phyloP scores from a whole-genome alignment of 331 rosid species.

The Rhamnella rubrinervis region DNA sequence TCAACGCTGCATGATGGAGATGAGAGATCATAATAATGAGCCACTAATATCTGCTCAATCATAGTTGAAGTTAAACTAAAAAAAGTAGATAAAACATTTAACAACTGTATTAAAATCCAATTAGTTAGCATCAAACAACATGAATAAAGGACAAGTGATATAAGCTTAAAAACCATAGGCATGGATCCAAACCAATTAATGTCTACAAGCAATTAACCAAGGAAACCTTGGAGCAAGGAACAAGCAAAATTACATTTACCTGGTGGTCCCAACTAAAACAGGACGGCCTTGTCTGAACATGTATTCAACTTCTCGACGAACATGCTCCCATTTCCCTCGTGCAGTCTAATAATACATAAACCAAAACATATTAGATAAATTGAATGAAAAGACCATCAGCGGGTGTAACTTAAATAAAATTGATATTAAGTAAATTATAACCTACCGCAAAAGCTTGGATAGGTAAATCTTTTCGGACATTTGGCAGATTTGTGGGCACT shows the following conservation, averaged over 20 bases:
- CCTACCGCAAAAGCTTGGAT: conserved; percentile 98
- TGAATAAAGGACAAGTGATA: background rate
- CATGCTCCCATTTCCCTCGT: conserved; percentile 94
- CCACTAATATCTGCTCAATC: background rate
- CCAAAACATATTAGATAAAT: conserved; percentile 17
- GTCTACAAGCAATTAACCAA: too few relatives aligned
- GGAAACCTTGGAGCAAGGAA: conserved; percentile 8
- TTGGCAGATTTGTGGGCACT: conserved; percentile 93
- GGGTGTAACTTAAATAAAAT: conserved; percentile 14
- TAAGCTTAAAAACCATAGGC: background rate
- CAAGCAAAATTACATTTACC: conserved; percentile 40
- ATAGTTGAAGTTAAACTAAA: background rate
- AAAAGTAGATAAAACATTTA: background rate
- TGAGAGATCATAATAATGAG: conserved; percentile 26
- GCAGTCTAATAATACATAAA: conserved; percentile 63
- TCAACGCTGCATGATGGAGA: conserved; percentile 70
- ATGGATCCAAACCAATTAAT: too few relatives aligned
- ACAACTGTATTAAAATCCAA: background rate
- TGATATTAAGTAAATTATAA: conserved; percentile 17
- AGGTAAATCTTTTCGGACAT: conserved; percentile 87
- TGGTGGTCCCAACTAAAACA: conserved; percentile 94
- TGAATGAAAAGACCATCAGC: conserved; percentile 12
- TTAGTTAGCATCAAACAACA: background rate
- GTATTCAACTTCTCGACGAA: conserved; percentile 82
- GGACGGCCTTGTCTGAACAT: conserved; percentile 94